Evolutionary conservation across 148 eudicot species (phyloP), one percentile per base, ranked within the genome.

Genomic region (Vaccinium myrtillus): DNA sequence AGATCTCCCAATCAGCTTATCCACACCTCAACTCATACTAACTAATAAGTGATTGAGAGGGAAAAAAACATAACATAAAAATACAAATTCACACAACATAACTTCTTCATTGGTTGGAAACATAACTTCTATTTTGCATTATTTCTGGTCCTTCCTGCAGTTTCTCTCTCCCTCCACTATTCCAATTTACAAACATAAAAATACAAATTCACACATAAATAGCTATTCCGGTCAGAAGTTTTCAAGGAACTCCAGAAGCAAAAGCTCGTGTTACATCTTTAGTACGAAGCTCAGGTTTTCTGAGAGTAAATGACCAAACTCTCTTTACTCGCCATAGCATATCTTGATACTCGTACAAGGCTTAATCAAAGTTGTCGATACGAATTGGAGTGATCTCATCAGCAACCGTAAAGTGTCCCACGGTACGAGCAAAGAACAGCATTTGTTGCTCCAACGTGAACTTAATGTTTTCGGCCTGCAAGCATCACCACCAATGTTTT

Each of bases 401-500:
- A 51, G 90, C 90, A 14, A 86, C 86, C 5, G 82, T 81, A 23
- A 88, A 88, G 55, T 73, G 79, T 46, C 90, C 90, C 12, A 88
- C 86, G 6, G 87, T 85, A 83, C 90, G 86, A 74, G 90, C 86
- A 81, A 88, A 88, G 81, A 88, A 88, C 80, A 83, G 80, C 87
- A 88, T 88, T 83, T 88, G 87, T 70, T 88, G 90, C 82, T 88
- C 90, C 78, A 88, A 71, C 43, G 90, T 88, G 75, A 75, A 85
- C 84, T 85, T 88, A 54, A 88, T 81, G 81, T 88, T 88, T 21
- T 85, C 90, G 56, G 90, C 87, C 90, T 88, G 87, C 77, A 50
- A 48, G 25, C 63, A 83, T 55, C 32, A 77, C 80, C 58, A 11
- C 56, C 10, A 5, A 21, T 49, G 15, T 77, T 53, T 30, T 5